These are phyloP conservation scores for Gastrolobium villosum DNA, from an alignment of 306 rosid species.

Conservation along the genomic window DNA sequence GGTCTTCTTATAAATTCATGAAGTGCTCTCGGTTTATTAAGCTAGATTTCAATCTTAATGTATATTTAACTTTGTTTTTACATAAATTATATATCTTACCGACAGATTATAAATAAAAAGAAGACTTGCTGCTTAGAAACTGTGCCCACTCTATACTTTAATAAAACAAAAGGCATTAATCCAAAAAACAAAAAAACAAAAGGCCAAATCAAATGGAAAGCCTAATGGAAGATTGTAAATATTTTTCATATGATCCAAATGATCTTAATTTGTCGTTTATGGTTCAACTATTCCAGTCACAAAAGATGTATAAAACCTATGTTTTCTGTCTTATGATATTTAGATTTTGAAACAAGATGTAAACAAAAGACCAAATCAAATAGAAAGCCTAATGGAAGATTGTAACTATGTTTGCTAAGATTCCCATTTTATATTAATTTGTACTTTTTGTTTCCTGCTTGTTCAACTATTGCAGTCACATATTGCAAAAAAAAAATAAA, in stretches of 20 bases:
- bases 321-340: no score
- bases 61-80: not conserved
- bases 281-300: no score
- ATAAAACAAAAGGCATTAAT: no score
- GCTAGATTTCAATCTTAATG: not conserved
- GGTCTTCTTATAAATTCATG: not conserved
- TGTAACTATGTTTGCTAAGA: not conserved
- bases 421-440: not conserved
- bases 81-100: not conserved
- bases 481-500: no score
- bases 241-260: not conserved
- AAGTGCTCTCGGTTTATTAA: not conserved
- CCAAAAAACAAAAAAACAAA: not conserved
- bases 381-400: not conserved
- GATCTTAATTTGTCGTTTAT: no score
- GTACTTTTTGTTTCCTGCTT: slow-evolving; percentile 13
- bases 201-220: slow-evolving; percentile 7
- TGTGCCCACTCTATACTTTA: slow-evolving; percentile 1
- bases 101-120: not conserved
- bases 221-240: not conserved
- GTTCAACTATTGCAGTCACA: not conserved
- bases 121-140: slow-evolving; percentile 21
- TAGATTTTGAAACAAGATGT: no score
- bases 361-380: slow-evolving; percentile 1
- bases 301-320: no score